Percentiles rank a stretch among this genome's conserved stretches.
Evolutionary conservation across 257 asterid genomes (phyloP).

Genomic region (Petunia secreta): DNA sequence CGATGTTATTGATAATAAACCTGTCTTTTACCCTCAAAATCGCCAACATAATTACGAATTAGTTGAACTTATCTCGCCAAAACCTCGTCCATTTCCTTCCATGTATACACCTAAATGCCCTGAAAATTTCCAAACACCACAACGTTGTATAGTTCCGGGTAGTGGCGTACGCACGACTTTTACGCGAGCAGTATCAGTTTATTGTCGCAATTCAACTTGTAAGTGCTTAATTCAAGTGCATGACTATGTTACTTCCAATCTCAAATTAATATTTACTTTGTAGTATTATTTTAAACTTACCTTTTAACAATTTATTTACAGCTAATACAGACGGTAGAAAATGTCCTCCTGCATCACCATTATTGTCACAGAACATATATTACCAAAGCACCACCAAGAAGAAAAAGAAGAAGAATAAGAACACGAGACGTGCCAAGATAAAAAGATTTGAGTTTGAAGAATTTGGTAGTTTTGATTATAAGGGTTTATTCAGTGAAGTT

Average conservation of each 20-base stretch:
- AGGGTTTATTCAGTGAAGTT: constrained; percentile 20
- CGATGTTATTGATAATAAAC: constrained; percentile 36
- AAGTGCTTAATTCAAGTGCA: background rate
- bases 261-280: background rate
- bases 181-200: background rate
- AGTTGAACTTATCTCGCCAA: constrained; percentile 32
- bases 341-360: constrained; percentile 19
- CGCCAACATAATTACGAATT: constrained; percentile 25
- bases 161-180: background rate
- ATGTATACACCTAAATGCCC: constrained; percentile 23
- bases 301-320: background rate
- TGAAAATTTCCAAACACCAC: background rate
- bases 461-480: constrained; percentile 7
- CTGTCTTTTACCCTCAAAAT: constrained; percentile 25
- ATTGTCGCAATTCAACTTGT: constrained; percentile 1
- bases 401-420: background rate
- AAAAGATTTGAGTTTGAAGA: constrained; percentile 2
- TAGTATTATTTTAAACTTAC: no score
- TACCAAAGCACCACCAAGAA: background rate
- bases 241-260: background rate
- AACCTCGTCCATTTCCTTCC: constrained; percentile 30
- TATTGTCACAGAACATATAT: background rate
- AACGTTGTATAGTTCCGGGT: background rate
- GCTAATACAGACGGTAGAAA: background rate
- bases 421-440: background rate